Evolutionary conservation across 148 eudicot species (phyloP).

Genomic region (Nyssa sinensis): DNA sequence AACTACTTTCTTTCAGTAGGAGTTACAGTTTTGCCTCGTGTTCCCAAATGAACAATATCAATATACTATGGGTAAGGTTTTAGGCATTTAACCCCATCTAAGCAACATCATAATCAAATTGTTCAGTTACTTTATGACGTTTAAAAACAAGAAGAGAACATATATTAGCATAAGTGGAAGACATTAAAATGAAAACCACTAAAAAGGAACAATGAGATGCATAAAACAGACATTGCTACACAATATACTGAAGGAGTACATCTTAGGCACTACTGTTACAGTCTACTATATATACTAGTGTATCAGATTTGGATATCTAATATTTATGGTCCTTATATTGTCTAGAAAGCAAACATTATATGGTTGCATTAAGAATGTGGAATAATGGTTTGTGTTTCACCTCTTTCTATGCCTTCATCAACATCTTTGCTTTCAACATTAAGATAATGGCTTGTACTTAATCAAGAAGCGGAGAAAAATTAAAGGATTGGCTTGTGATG

Average conservation of each 20-base stretch:
- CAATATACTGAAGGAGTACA: not conserved
- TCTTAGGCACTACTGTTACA: not conserved
- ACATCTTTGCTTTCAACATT: not conserved
- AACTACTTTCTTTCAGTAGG: not conserved
- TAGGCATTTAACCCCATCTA: not conserved
- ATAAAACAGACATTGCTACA: not conserved
- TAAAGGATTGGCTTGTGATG: too few relatives aligned
- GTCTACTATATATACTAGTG: not conserved
- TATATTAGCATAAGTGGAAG: not conserved
- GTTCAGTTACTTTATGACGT: not conserved
- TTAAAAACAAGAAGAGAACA: not conserved
- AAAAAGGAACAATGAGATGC: not conserved
- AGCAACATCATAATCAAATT: not conserved
- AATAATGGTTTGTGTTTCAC: not conserved
- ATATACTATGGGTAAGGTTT: too few relatives aligned
- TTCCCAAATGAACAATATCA: too few relatives aligned
- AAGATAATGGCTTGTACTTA: not conserved
- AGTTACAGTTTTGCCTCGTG: not conserved
- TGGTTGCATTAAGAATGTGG: not conserved
- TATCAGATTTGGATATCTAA: not conserved
- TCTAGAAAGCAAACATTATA: not conserved
- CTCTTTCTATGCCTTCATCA: not conserved
- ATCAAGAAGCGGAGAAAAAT: too few relatives aligned
- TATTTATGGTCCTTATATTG: not conserved
- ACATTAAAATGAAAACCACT: not conserved